A percentile compares a stretch with the other conserved stretches of the same genome.
These are phyloP conservation scores for Fusarium chaquense DNA, from an alignment of 2,329 filamentous ascomycete species.

Conservation along the genomic window DNA sequence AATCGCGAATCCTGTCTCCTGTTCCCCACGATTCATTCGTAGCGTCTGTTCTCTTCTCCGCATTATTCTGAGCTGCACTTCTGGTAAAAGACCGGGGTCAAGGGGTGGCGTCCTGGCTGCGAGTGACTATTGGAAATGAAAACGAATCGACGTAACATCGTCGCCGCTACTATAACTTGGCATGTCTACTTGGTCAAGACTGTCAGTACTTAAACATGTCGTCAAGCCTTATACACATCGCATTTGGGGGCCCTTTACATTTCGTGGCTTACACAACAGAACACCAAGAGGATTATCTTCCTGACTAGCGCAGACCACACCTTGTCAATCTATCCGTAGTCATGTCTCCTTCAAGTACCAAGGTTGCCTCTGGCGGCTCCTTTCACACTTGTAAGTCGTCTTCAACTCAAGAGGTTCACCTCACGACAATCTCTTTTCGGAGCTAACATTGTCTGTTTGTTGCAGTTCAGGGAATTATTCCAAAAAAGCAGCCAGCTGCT, in stretches of 20 bases:
- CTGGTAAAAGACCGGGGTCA: neutral
- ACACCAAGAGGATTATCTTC: slow-evolving; percentile 16
- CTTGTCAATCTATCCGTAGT: slow-evolving; percentile 17
- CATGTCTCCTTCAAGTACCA: slow-evolving; percentile 59
- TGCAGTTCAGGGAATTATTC: slow-evolving; percentile 65
- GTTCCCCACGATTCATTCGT: slow-evolving; percentile 40
- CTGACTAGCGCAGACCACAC: slow-evolving; percentile 28
- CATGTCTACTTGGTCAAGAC: slow-evolving; percentile 28
- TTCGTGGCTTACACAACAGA: slow-evolving; percentile 30
- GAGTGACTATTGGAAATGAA: neutral
- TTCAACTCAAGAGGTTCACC: neutral
- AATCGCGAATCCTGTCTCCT: slow-evolving; percentile 24
- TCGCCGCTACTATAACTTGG: slow-evolving; percentile 26
- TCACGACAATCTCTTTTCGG: neutral
- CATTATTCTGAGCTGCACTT: slow-evolving; percentile 21
- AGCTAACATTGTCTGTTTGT: slow-evolving; percentile 14
- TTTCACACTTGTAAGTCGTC: slow-evolving; percentile 45
- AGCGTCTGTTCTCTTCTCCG: slow-evolving; percentile 32
- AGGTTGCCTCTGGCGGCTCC: slow-evolving; percentile 58
- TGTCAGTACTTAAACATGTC: slow-evolving; percentile 37
- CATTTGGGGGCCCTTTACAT: slow-evolving; percentile 34
- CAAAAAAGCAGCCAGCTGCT: slow-evolving; percentile 60
- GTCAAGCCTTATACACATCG: slow-evolving; percentile 32
- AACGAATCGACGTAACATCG: slow-evolving; percentile 28
- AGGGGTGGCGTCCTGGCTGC: slow-evolving; percentile 21